Base-by-base conservation (phyloP, 192 early-diverging fungal species). In the Entomortierella chlamydospora region DNA sequence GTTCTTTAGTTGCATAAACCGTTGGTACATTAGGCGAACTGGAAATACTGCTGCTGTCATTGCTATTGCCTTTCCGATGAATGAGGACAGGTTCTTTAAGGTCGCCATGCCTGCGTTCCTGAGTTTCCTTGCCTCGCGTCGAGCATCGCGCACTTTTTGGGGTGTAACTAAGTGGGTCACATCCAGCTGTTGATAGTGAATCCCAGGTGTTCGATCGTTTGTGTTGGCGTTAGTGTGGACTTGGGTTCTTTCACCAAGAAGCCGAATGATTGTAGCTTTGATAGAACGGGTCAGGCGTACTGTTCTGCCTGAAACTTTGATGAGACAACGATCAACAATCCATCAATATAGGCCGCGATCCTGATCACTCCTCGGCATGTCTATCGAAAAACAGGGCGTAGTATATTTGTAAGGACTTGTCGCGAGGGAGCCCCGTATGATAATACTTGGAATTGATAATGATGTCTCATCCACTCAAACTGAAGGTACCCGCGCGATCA, bases 11-110 rank as follows among this genome's bases (percentile, higher is more conserved):
- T 51, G 39, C 0, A 5, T 0, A 83, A 55, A 41, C 57, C 25
- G 22, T 59, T 63, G 20, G 77, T 72, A n/a, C 23, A 45, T 41
- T 4, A 83, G 61, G 1, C 59, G 23, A 2, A 72, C 77, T 10
- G 82, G 68, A 20, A 83, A 58, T 0, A 81, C 51, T 34, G 82
- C 82, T 43, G 60, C 50, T 4, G 68, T 55, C 33, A 62, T 70
- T 28, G 72, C 62, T 20, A 70, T 26, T 9, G 55, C 61, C 12
- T 64, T 72, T 1, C 70, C 70, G 45, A 80, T 70, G 31, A 68
- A 58, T 22, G 72, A 74, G 0, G 76, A 80, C 34, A 71, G 55
- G 0, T 37, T 63, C 56, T 72, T 51, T 2, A 79, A 18, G 0
- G 76, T 50, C 12, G 63, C 17, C 23, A 39, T 30, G 10, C 64